Evolutionary conservation across 129 eudicot genomes (phyloP).

Genomic region (Scalesia atractyloides): DNA sequence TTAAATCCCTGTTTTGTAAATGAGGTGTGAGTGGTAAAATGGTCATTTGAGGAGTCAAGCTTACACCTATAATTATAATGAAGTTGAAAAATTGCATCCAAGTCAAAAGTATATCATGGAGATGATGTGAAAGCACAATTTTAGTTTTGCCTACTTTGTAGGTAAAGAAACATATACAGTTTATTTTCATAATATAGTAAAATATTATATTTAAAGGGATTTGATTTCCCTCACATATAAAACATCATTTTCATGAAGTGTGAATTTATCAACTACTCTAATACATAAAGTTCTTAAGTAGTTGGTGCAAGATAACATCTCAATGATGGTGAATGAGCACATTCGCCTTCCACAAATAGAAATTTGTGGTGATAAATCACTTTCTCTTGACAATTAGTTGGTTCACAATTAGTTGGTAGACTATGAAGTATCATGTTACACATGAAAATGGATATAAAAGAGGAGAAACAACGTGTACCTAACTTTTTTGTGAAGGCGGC

Average conservation of each 20-base stretch:
- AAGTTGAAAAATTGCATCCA: background rate
- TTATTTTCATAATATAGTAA: too few relatives aligned
- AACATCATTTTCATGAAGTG: background rate
- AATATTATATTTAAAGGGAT: background rate
- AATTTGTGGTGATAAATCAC: constrained; percentile 9
- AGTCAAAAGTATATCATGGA: background rate
- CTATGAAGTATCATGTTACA: background rate
- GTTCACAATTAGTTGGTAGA: background rate
- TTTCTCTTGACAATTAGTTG: constrained; percentile 8
- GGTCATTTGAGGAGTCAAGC: background rate
- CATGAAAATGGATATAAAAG: background rate
- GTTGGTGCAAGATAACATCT: background rate
- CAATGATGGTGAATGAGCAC: constrained; percentile 2
- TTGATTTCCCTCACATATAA: background rate
- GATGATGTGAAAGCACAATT: background rate
- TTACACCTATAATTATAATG: background rate
- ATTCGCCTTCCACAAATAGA: background rate
- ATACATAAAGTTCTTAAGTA: background rate
- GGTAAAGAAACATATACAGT: too few relatives aligned
- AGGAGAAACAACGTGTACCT: background rate
- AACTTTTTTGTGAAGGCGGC: background rate
- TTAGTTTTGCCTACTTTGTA: background rate
- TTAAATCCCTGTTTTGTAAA: background rate
- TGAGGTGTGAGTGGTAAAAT: background rate
- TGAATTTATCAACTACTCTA: background rate